Evolutionary conservation across 371 early-diverging fungal genomes (phyloP).

Genomic region (Smittium mucronatum): DNA sequence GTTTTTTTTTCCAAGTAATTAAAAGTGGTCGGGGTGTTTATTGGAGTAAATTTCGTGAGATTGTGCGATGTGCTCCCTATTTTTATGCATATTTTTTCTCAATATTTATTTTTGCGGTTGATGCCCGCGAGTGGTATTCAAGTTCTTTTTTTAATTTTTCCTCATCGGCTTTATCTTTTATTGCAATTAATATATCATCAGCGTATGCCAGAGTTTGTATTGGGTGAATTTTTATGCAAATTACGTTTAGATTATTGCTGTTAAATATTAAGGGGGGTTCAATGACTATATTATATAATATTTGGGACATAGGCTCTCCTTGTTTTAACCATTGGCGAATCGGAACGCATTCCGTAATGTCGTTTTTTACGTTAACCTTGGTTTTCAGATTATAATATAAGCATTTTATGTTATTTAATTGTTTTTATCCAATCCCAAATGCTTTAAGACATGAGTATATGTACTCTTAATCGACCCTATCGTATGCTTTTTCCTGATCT

Average conservation of each 20-base stretch:
- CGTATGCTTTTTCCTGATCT: slow-evolving; percentile 9
- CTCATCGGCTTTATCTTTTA: neutral
- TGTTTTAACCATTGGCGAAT: slow-evolving; percentile 11
- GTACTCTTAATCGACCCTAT: slow-evolving; percentile 5
- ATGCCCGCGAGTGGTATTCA: neutral
- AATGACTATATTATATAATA: slow-evolving; percentile 13
- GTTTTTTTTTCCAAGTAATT: too few relatives aligned
- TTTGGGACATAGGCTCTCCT: slow-evolving; percentile 15
- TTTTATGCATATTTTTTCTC: too few relatives aligned
- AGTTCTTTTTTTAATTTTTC: neutral
- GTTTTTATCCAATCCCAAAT: neutral
- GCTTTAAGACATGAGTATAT: slow-evolving; percentile 1
- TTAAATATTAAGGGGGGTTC: slow-evolving; percentile 13
- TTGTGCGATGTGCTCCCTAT: too few relatives aligned
- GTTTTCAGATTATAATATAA: neutral
- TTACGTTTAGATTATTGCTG: neutral
- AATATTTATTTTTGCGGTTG: neutral
- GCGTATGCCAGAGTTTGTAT: neutral
- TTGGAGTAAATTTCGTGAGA: too few relatives aligned
- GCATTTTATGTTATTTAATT: neutral
- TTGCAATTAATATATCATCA: neutral
- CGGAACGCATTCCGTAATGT: neutral
- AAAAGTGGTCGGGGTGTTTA: too few relatives aligned
- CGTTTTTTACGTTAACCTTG: slow-evolving; percentile 2
- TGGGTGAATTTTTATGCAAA: neutral